Evolutionary conservation across 2,329 filamentous ascomycete species (phyloP), one percentile per base, ranked within the genome.

Genomic region (Fusarium sp.): DNA sequence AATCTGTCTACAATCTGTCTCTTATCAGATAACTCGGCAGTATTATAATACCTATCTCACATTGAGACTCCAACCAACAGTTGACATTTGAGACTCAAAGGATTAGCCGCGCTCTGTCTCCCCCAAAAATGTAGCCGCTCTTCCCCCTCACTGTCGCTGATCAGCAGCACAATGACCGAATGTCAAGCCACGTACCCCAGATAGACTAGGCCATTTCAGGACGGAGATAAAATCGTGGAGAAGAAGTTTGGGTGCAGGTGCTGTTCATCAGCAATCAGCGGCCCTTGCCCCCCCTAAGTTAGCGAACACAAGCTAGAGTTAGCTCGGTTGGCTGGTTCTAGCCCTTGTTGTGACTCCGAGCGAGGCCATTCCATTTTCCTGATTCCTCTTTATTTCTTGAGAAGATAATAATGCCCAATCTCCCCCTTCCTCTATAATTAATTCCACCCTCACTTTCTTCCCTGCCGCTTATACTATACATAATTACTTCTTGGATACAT

Each of bases 161-260:
- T 66, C 61, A 66, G 42, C 63, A 52, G 42, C 41, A 61, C 32
- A 45, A 55, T 54, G 42, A 60, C 51, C 25, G 9, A 58, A 64
- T 51, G 42, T 46, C 59, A 52, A 66, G 61, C 61, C 67, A 54
- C 52, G 62, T 54, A 65, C 68, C 68, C 68, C 68, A 57, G 68
- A 58, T 32, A 29, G 52, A 61, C 68, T 71, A 71, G 12, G 52
- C 68, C 34, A 11, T 20, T 61, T 71, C 44, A 65, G 68, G 68
- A 48, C 40, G 54, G n/a, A 61, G 67, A 70, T 70, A 53, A 66
- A 51, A 71, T 70, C 67, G 67, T 70, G 64, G 68, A 65, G 66
- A 57, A 58, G 47, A 37, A 41, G 65, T 37, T 56, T 42, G 61
- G 66, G 61, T 41, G 41, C 27, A 34, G 44, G 61, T 12, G 34